Conservation (phyloP, 495 filamentous ascomycete species). For the Apodospora peruviana region DNA sequence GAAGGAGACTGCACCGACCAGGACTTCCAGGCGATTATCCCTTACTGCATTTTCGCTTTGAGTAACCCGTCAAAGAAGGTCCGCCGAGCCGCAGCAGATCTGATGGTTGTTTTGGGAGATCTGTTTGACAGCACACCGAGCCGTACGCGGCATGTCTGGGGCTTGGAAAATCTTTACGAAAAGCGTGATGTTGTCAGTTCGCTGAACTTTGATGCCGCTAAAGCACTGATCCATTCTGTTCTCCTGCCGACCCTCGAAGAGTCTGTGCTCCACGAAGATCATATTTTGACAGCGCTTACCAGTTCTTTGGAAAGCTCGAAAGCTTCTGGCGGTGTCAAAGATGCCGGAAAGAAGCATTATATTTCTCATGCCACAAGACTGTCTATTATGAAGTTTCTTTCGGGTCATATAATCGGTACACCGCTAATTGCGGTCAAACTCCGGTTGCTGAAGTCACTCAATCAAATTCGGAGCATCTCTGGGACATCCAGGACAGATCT, state of each 20-base stretch:
- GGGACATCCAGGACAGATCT: slow-evolving; percentile 60
- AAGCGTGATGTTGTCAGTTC: slow-evolving; percentile 47
- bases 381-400: slow-evolving; percentile 67
- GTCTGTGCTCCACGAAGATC: slow-evolving; percentile 65
- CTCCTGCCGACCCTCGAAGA: slow-evolving; percentile 74
- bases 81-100: slow-evolving; percentile 65
- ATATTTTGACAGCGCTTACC: slow-evolving; percentile 57
- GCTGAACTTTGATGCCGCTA: slow-evolving; percentile 52
- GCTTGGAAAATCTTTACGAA: slow-evolving; percentile 40
- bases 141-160: slow-evolving; percentile 23
- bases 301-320: slow-evolving; percentile 44
- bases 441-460: slow-evolving; percentile 63
- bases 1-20: slow-evolving; percentile 40
- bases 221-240: slow-evolving; percentile 56
- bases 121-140: slow-evolving; percentile 16
- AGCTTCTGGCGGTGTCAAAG: no score
- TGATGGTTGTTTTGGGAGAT: slow-evolving; percentile 44
- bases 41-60: slow-evolving; percentile 69
- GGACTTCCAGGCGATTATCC: slow-evolving; percentile 72
- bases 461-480: slow-evolving; percentile 62
- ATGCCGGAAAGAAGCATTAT: slow-evolving; percentile 41
- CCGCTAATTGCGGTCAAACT: slow-evolving; percentile 64
- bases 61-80: slow-evolving; percentile 68
- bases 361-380: slow-evolving; percentile 58
- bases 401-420: slow-evolving; percentile 61